Base-by-base conservation (phyloP, 192 early-diverging fungal genomes). In the Coemansia sp. region DNA sequence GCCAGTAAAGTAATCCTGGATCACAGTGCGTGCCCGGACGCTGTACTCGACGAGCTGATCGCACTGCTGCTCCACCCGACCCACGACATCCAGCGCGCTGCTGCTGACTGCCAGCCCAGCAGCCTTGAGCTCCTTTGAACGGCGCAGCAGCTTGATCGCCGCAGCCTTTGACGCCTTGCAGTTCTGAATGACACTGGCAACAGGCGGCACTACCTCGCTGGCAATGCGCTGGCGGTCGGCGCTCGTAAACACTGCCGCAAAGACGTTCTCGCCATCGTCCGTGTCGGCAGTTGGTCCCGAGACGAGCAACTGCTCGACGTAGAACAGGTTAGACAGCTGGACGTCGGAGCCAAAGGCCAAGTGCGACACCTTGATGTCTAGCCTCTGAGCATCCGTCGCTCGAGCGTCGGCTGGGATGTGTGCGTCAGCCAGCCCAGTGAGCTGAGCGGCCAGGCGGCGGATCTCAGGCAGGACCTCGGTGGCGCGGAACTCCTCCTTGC, bases 401-500 rank as follows among this genome's bases (percentile, higher is more conserved):
- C 77, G 64, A 25, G 84, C 71, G n/a, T 77, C 74, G 14, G 61
- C 58, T 0, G 79, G 64, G 29, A 93, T 73, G 47, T 90, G 89
- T 3, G 84, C 68, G 7, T 93, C 91, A 15, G 86, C 82, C 20
- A 94, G 66, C 24, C 87, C 86, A 38, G 87, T 84, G 27, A 94
- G 59, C 49, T 93, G 91, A 1, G 87, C 67, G 14, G 90, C 86
- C 31, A 88, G 84, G 59, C 87, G 81, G 38, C 90, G 87, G 54
- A 94, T 43, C 59, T 93, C 92, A 20, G 79, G 74, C 47, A 94
- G 67, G 35, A 86, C 83, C n/a, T 88, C 88, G 2, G 79, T 62
- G 24, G 91, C 89, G 38, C 87, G 85, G 42, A 93, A 70, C 59
- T 94, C 93, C 57, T 95, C 92, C 53, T 87, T 88, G 61, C 93